A percentile compares a stretch with the other conserved stretches of the same genome.
These are phyloP conservation scores for Magnusiomyces tetraspermus DNA, from an alignment of 1,139 yeast genomes.

Conservation along the genomic window DNA sequence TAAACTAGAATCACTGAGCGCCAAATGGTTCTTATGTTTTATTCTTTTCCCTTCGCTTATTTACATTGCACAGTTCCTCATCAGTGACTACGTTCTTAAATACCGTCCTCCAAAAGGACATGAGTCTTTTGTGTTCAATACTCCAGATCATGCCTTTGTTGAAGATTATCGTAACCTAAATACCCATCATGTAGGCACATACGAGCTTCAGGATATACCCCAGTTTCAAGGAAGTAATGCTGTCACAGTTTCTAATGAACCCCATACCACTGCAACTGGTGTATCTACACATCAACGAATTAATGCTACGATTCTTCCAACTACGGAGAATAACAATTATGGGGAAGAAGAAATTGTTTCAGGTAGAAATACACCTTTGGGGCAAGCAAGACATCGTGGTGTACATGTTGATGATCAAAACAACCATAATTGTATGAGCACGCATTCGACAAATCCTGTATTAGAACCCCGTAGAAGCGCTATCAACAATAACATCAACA, in stretches of 20 bases:
- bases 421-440: too few relatives aligned
- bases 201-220: too few relatives aligned
- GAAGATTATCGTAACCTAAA: too few relatives aligned
- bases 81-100: conserved; percentile 10
- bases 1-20: neutral
- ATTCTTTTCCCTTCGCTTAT: conserved; percentile 11
- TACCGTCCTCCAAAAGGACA: conserved; percentile 4
- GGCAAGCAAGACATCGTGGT: neutral
- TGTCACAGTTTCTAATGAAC: too few relatives aligned
- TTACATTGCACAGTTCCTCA: conserved; percentile 7
- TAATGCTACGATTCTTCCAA: neutral
- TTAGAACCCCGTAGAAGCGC: neutral
- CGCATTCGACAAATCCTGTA: too few relatives aligned
- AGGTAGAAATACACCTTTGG: neutral
- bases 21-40: conserved; percentile 1
- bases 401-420: too few relatives aligned
- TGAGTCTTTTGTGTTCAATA: neutral
- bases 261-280: too few relatives aligned
- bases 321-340: neutral
- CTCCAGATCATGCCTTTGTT: neutral
- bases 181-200: too few relatives aligned
- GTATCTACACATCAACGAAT: neutral
- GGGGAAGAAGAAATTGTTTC: neutral
- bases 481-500: neutral
- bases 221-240: too few relatives aligned